A percentile compares a stretch with the other conserved stretches of the same genome.
These are phyloP conservation scores for Geotrichum restrictum DNA, from an alignment of 1,139 yeast species.

Conservation along the genomic window DNA sequence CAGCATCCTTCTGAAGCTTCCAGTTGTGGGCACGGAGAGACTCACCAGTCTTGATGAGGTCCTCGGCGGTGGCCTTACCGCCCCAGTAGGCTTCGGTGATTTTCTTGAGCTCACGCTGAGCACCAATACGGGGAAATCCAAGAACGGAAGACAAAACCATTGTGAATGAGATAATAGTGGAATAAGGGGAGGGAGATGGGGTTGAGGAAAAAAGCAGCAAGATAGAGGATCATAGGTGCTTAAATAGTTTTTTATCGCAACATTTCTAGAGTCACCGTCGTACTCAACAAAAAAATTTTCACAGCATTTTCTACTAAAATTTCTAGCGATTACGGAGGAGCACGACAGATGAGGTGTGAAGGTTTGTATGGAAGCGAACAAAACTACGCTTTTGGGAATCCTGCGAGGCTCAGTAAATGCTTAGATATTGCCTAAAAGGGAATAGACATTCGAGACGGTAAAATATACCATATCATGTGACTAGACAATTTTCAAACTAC, in stretches of 20 bases:
- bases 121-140: constrained; percentile 98
- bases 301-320: background rate
- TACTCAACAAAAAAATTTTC: background rate
- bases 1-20: constrained; percentile 95
- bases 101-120: constrained; percentile 98
- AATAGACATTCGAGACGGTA: background rate
- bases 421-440: background rate
- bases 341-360: background rate
- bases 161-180: constrained; percentile 18
- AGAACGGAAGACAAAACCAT: constrained; percentile 96
- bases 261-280: background rate
- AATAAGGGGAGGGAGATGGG: constrained; percentile 12
- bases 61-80: constrained; percentile 85
- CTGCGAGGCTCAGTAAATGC: background rate
- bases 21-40: constrained; percentile 94
- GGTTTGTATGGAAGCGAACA: background rate
- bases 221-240: background rate
- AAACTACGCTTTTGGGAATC: background rate
- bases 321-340: background rate
- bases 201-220: constrained; percentile 3
- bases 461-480: constrained; percentile 1
- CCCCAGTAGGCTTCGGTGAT: constrained; percentile 98
- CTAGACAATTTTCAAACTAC: background rate
- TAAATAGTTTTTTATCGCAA: constrained; percentile 8
- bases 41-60: constrained; percentile 87